A percentile compares a stretch with the other conserved stretches of the same genome.
These are phyloP conservation scores for Coleophoma eucalyptorum DNA, from an alignment of 2,329 filamentous ascomycete genomes.

Conservation along the genomic window DNA sequence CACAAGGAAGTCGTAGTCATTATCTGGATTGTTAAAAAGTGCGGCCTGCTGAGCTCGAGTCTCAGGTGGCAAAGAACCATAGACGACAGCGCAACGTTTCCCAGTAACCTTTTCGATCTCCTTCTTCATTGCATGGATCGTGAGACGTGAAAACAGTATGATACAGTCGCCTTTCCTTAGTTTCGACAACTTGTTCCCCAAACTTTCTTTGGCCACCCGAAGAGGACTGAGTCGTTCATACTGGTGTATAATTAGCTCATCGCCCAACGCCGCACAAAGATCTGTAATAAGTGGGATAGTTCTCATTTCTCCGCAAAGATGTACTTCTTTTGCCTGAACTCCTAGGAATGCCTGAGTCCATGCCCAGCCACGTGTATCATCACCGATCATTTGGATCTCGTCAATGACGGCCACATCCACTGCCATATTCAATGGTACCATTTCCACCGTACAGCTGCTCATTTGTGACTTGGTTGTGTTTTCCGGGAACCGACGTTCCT, in stretches of 20 bases:
- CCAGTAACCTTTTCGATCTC: conserved; percentile 75
- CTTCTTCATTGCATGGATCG: conserved; percentile 75
- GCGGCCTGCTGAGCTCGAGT: conserved; percentile 87
- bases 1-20: conserved; percentile 91
- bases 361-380: conserved; percentile 77
- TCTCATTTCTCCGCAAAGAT: conserved; percentile 88
- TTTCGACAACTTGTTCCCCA: conserved; percentile 59
- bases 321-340: conserved; percentile 81
- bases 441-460: conserved; percentile 90
- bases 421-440: conserved; percentile 50
- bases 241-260: conserved; percentile 74
- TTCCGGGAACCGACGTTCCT: conserved; percentile 73
- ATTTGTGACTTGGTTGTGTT: conserved; percentile 51
- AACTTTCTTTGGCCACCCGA: conserved; percentile 57
- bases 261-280: conserved; percentile 74
- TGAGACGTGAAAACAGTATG: conserved; percentile 79
- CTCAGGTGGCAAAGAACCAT: conserved; percentile 87
- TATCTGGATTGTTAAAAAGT: conserved; percentile 91
- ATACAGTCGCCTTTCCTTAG: conserved; percentile 88
- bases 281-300: conserved; percentile 75
- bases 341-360: conserved; percentile 93
- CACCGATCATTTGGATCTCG: conserved; percentile 96
- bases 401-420: conserved; percentile 93
- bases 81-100: conserved; percentile 84
- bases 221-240: conserved; percentile 84